Percentiles rank a stretch among this genome's conserved stretches.
These are phyloP conservation scores for Mariannaea elegans DNA, from an alignment of 2,329 filamentous ascomycete genomes.

Conservation along the genomic window DNA sequence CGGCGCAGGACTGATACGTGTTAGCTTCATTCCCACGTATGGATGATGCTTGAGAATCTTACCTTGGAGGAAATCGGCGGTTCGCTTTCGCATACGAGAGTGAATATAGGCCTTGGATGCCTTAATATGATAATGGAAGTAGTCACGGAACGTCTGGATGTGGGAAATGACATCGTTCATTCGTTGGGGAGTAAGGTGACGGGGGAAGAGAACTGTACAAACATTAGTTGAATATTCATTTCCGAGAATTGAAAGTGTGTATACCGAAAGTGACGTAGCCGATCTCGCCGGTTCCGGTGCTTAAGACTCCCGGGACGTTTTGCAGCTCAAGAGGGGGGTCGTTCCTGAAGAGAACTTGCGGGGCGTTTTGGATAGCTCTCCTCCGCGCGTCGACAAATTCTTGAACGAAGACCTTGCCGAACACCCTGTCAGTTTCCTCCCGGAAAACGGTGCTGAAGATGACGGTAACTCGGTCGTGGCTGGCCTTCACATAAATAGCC, in stretches of 20 bases:
- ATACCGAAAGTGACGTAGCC: constrained; percentile 98
- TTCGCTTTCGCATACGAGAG: constrained; percentile 96
- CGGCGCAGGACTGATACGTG: constrained; percentile 81
- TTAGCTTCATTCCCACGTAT: constrained; percentile 35
- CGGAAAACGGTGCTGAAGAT: constrained; percentile 99
- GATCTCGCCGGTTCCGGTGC: constrained; percentile 81
- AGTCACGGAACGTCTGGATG: constrained; percentile 99
- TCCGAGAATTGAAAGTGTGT: background rate
- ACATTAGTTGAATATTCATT: constrained; percentile 28
- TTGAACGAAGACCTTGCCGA: constrained; percentile 97
- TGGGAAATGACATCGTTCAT: constrained; percentile 97
- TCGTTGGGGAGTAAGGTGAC: constrained; percentile 89
- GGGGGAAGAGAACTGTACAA: constrained; percentile 84
- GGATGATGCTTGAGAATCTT: constrained; percentile 43
- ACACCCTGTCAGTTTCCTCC: constrained; percentile 97
- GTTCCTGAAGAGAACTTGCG: constrained; percentile 95
- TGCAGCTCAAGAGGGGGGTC: constrained; percentile 93
- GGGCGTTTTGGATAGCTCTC: constrained; percentile 96
- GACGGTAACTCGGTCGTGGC: constrained; percentile 95
- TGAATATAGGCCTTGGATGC: constrained; percentile 99
- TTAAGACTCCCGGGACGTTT: constrained; percentile 82
- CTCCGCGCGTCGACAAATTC: constrained; percentile 97
- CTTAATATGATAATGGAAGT: constrained; percentile 99
- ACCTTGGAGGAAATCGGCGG: constrained; percentile 98
- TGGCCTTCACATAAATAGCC: constrained; percentile 98